These are phyloP conservation scores for Herpetomonas samuelpessoai DNA, from an alignment of 208 protist genomes.

Conservation along the genomic window DNA sequence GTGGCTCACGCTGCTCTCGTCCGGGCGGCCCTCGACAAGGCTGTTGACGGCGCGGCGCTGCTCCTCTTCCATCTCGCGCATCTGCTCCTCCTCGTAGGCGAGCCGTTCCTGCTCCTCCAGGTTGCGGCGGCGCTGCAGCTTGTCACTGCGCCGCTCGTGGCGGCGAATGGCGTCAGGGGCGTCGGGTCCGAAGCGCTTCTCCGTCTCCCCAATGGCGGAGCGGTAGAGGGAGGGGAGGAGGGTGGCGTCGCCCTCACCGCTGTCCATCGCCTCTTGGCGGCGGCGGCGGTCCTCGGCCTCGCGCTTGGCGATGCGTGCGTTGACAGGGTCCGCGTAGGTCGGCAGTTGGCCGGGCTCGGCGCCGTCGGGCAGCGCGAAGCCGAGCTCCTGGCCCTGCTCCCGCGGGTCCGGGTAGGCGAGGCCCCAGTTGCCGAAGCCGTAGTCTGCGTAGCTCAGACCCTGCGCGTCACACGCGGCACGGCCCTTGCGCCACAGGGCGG, in stretches of 20 bases:
- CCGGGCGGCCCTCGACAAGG: background rate
- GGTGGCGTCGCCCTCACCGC: constrained; percentile 15
- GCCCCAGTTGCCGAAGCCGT: constrained; percentile 56
- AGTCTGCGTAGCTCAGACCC: constrained; percentile 50
- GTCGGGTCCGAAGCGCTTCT: constrained; percentile 77
- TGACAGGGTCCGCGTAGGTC: constrained; percentile 21
- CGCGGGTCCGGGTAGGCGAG: constrained; percentile 57
- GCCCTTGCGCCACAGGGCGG: constrained; percentile 55
- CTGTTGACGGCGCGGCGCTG: background rate
- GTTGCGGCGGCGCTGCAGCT: constrained; percentile 59
- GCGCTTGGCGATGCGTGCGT: constrained; percentile 21
- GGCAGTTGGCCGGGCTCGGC: constrained; percentile 14
- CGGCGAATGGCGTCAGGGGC: constrained; percentile 72
- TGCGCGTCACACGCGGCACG: constrained; percentile 55
- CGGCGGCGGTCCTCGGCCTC: constrained; percentile 11
- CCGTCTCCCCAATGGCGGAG: constrained; percentile 56
- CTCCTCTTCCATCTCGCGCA: background rate
- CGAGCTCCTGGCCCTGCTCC: constrained; percentile 43
- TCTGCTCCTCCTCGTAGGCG: background rate
- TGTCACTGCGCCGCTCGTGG: constrained; percentile 74
- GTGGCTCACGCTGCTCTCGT: background rate
- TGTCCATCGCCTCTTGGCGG: background rate
- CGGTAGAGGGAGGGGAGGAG: constrained; percentile 70
- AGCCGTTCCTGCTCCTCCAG: constrained; percentile 31
- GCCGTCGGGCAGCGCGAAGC: constrained; percentile 44